phyloP scores from a whole-genome alignment of 768 basidiomycete genomes.

The Lyophyllum shimeji region DNA sequence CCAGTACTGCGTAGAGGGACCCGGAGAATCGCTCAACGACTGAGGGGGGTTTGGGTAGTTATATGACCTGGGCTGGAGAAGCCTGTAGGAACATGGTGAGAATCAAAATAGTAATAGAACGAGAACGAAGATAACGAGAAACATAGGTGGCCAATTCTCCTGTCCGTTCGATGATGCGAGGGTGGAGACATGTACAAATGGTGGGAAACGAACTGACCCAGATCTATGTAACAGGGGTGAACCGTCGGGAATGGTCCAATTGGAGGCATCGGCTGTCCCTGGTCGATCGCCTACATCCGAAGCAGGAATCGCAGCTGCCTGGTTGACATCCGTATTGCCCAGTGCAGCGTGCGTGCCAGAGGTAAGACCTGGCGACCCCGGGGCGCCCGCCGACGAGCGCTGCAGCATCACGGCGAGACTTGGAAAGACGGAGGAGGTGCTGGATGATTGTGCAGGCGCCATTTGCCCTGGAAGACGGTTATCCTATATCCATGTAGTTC shows the following conservation, averaged over 20 bases:
- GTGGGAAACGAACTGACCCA: slow-evolving; percentile 41
- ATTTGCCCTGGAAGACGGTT: not conserved
- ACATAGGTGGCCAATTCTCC: not conserved
- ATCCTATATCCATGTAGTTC: not conserved
- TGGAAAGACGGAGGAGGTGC: not conserved
- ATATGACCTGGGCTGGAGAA: slow-evolving; percentile 58
- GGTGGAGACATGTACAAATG: not conserved
- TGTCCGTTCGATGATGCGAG: slow-evolving; percentile 27
- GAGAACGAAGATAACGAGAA: not conserved
- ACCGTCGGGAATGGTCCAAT: not conserved
- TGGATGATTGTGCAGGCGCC: not conserved
- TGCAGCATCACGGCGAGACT: slow-evolving; percentile 1
- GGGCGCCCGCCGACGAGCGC: not conserved
- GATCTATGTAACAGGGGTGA: slow-evolving; percentile 46
- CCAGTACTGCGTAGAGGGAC: slow-evolving; percentile 6
- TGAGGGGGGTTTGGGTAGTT: slow-evolving; percentile 30
- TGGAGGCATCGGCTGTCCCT: not conserved
- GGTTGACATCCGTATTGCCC: not conserved
- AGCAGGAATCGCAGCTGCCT: not conserved
- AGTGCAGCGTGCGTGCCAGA: not conserved
- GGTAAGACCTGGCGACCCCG: slow-evolving; percentile 7
- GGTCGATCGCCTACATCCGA: not conserved
- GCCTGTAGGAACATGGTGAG: slow-evolving; percentile 30
- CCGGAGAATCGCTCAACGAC: slow-evolving; percentile 15
- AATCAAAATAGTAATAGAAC: slow-evolving; percentile 7